These are phyloP conservation scores for Tuber aestivum DNA, from an alignment of 495 filamentous ascomycete genomes.

Conservation along the genomic window DNA sequence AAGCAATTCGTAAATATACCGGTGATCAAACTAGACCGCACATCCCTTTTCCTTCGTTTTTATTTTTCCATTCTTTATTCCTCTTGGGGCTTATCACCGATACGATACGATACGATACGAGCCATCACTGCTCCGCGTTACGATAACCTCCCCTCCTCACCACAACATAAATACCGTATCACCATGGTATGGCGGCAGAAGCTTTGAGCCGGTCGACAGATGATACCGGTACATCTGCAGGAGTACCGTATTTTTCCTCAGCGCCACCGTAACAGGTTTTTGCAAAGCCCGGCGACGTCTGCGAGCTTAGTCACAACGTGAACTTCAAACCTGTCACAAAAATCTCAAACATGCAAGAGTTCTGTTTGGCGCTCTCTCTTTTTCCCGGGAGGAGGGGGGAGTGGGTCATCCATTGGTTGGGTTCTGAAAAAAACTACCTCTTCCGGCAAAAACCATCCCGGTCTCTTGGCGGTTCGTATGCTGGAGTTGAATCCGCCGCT, in stretches of 20 bases:
- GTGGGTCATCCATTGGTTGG: background rate
- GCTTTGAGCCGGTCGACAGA: background rate
- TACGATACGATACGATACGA: background rate
- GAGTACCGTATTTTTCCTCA: background rate
- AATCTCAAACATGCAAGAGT: constrained; percentile 4
- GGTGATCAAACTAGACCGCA: background rate
- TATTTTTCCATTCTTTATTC: background rate
- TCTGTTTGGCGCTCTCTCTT: background rate
- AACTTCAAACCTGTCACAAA: constrained; percentile 3
- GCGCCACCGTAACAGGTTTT: background rate
- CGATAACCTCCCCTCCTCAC: background rate
- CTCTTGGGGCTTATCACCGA: background rate
- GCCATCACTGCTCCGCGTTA: background rate
- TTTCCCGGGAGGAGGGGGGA: background rate
- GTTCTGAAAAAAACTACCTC: background rate
- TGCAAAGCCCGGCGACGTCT: background rate
- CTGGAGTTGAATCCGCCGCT: background rate
- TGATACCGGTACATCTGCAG: background rate
- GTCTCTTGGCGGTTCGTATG: background rate
- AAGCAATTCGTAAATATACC: background rate
- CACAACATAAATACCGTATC: background rate
- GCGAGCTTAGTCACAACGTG: constrained; percentile 3
- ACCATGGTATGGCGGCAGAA: background rate
- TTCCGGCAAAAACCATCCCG: background rate
- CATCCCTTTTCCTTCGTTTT: background rate